These are phyloP conservation scores for Venturia nashicola DNA, from an alignment of 2,329 filamentous ascomycete species.

Conservation along the genomic window DNA sequence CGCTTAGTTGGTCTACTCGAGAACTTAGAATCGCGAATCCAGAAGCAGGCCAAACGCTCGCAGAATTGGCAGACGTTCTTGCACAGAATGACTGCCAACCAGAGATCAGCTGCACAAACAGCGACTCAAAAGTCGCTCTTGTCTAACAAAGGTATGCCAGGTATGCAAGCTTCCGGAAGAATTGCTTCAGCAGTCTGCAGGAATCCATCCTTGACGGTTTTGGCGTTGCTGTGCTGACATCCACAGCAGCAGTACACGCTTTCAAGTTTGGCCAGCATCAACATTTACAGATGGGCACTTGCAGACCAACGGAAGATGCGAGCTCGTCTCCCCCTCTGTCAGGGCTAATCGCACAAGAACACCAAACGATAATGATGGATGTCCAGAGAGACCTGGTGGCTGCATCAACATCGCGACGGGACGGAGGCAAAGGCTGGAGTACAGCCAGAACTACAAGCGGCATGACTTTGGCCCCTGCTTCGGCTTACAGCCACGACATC, in stretches of 20 bases:
- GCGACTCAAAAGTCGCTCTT: neutral
- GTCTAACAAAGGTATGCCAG: neutral
- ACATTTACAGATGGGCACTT: neutral
- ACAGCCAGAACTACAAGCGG: neutral
- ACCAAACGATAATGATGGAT: neutral
- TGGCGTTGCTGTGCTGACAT: neutral
- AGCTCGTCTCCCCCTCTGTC: neutral
- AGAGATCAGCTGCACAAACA: neutral
- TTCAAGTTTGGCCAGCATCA: slow-evolving; percentile 9
- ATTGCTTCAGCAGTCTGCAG: neutral
- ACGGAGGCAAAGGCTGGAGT: slow-evolving; percentile 3
- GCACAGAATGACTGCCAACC: neutral
- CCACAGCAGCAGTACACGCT: neutral
- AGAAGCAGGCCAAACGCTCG: slow-evolving; percentile 54
- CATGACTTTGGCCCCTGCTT: neutral
- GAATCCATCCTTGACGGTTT: neutral
- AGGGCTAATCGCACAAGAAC: neutral
- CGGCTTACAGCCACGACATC: slow-evolving; percentile 3
- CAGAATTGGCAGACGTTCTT: slow-evolving; percentile 60
- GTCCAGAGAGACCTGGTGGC: neutral
- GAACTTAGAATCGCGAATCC: slow-evolving; percentile 57
- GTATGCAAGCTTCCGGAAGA: neutral
- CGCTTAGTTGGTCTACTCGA: slow-evolving; percentile 44
- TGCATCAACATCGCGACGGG: slow-evolving; percentile 1
- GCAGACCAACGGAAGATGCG: neutral